These are phyloP conservation scores for Climacium dendroides DNA, from an alignment of 225 moss, liverwort and hornwort species.

Conservation along the genomic window DNA sequence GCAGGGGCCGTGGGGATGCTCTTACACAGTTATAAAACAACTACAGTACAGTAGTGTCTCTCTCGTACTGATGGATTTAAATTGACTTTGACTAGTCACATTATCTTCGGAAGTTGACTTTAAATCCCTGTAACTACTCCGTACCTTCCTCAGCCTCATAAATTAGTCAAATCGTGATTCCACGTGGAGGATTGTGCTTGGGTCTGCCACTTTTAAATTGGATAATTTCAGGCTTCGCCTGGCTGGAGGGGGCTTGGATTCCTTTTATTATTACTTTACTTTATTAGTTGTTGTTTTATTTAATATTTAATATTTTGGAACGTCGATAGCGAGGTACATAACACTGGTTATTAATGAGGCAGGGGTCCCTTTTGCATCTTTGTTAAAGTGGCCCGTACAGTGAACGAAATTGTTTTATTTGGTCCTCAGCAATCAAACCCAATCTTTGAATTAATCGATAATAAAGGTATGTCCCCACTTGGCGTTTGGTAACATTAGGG, in stretches of 20 bases:
- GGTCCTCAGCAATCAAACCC: accelerated
- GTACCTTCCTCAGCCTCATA: background rate
- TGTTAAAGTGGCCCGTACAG: accelerated
- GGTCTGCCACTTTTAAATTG: background rate
- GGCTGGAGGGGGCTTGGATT: background rate
- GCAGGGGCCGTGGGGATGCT: no score
- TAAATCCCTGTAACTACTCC: background rate
- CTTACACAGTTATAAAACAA: no score
- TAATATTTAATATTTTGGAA: background rate
- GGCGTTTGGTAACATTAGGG: no score
- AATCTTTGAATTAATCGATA: no score
- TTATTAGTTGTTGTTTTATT: no score
- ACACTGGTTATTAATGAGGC: background rate
- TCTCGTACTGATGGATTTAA: background rate
- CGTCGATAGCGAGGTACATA: background rate
- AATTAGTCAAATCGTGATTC: background rate
- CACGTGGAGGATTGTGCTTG: background rate
- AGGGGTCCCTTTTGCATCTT: background rate
- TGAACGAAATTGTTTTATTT: background rate
- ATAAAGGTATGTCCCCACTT: no score
- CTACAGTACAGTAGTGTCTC: no score
- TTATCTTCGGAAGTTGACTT: background rate
- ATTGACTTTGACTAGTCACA: background rate
- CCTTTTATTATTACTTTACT: background rate
- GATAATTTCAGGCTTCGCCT: background rate